Evolutionary conservation across 306 rosid genomes (phyloP), one percentile per base, ranked within the genome.

Genomic region (Sphenostylis stenocarpa): DNA sequence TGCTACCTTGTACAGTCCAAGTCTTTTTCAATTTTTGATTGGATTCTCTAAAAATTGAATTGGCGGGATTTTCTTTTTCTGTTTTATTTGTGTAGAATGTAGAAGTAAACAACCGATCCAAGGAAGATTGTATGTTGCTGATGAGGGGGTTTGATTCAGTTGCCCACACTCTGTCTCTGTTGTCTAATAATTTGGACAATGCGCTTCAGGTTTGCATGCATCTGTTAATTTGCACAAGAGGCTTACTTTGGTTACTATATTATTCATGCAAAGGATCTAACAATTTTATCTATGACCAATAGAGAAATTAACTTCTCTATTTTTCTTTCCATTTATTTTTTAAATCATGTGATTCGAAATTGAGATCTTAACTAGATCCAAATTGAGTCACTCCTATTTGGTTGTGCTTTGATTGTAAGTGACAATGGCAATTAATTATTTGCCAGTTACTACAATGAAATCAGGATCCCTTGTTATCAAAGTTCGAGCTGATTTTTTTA

Each of bases 81-180:
- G 4, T 62, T 8, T 17, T 31, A 8, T 29, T 11, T 36, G 8
- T 63, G 5, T 60, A 90, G 96, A 84, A 70, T 67, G 85, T 84
- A 26, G 58, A 69, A 44, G 72, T 86, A 0, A 85, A 29, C 21
- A 60, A 82, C 43, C 51, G 73, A 16, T 80, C 86, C 85, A 91
- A 88, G 88, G 94, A 92, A 68, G 94, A 90, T 63, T 83, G 98
- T 0, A 29, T 87, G 89, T 90, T 92, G 65, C 83, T 92, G 77
- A 76, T 95, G 10, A 82, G 98, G 86, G 99, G 99, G 43, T 95
- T 95, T 77, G 97, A 92, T 57, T 92, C 98, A 8, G 80, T 96
- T 60, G 84, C 96, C 34, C 78, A 88, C 69, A 90, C 98, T 0
- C 87, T 92, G 16, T 86, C 96, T 76, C 87, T 87, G 69, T 90